phyloP scores from a whole-genome alignment of 441 rosid species.

The Capsella rubella region DNA sequence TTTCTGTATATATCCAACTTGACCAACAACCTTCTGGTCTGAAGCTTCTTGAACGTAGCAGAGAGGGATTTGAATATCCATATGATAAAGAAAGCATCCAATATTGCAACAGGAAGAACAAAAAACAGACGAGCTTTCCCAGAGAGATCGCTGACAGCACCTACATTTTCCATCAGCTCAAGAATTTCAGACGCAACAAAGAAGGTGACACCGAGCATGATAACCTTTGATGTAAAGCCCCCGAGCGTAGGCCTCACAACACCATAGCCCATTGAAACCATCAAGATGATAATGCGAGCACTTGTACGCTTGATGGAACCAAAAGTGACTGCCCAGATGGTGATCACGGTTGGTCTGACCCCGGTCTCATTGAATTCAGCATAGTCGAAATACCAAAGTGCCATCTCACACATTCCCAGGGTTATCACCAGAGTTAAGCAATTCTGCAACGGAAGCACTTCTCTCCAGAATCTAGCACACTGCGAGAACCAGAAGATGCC shows the following conservation, averaged over 20 bases:
- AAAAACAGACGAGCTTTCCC: slow-evolving; percentile 89
- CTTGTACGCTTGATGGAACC: slow-evolving; percentile 77
- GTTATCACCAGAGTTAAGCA: slow-evolving; percentile 87
- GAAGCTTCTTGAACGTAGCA: slow-evolving; percentile 90
- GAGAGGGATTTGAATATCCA: slow-evolving; percentile 98
- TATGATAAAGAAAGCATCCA: slow-evolving; percentile 95
- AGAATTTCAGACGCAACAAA: slow-evolving; percentile 93
- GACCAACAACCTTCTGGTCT: slow-evolving; percentile 86
- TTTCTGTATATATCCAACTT: slow-evolving; percentile 92
- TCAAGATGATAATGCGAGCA: slow-evolving; percentile 79
- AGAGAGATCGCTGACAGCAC: slow-evolving; percentile 89
- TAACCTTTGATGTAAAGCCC: slow-evolving; percentile 88
- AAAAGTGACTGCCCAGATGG: slow-evolving; percentile 90
- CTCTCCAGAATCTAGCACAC: slow-evolving; percentile 88
- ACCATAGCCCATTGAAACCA: slow-evolving; percentile 97
- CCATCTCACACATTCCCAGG: slow-evolving; percentile 92
- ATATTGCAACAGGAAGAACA: slow-evolving; percentile 82
- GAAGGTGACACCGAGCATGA: slow-evolving; percentile 89
- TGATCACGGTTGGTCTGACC: slow-evolving; percentile 83
- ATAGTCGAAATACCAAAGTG: slow-evolving; percentile 93
- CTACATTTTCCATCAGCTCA: slow-evolving; percentile 89
- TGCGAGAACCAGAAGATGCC: slow-evolving; percentile 95
- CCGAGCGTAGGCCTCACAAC: slow-evolving; percentile 97
- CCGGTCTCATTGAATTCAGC: slow-evolving; percentile 90
- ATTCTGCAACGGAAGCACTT: slow-evolving; percentile 87